Evolutionary conservation across 2,329 filamentous ascomycete genomes (phyloP), one percentile per base, ranked within the genome.

Genomic region (Exophiala mesophila): DNA sequence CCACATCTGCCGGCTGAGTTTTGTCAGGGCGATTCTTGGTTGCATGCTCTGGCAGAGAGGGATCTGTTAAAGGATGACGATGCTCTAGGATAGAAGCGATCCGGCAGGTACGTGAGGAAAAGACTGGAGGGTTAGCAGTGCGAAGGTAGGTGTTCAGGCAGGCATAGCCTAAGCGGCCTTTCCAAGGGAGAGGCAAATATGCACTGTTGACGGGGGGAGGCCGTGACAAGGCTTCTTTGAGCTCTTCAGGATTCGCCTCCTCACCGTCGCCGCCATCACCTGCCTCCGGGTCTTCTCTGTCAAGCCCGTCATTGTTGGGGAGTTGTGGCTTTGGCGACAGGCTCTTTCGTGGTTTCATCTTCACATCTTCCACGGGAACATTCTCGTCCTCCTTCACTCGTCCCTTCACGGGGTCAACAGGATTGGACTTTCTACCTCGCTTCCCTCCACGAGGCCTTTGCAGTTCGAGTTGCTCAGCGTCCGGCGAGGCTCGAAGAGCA

Each of bases 121-220:
- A 97, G 1, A 97, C 80, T 0, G 90, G 82, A 5, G 88, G 86
- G 49, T 81, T 90, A 2, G 85, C 80, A 39, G 77, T 76, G 32
- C 90, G 83, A 2, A 97, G 73, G 61, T 96, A 96, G 0, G 90
- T 97, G 60, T 94, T 94, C 12, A 97, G 69, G 59, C 89, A 96
- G 8, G 90, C 88, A 74, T 94, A 96, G 44, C 89, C 89, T 48
- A 96, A 62, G 19, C 89, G 77, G 1, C 90, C 90, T 65, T 83
- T 88, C 89, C 89, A 96, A 0, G 89, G 90, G 16, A 96, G 63
- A 17, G 90, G 90, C 15, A 96, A 71, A 57, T 82, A 86, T 51
- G 78, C 77, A 59, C 88, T 95, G 57, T 96, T 85, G 12, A 94
- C 80, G 0, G 88, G 78, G 5, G 88, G 87, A 9, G 83, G 76